Evolutionary conservation across 306 rosid species (phyloP).

Genomic region (Cucurbita moschata): DNA sequence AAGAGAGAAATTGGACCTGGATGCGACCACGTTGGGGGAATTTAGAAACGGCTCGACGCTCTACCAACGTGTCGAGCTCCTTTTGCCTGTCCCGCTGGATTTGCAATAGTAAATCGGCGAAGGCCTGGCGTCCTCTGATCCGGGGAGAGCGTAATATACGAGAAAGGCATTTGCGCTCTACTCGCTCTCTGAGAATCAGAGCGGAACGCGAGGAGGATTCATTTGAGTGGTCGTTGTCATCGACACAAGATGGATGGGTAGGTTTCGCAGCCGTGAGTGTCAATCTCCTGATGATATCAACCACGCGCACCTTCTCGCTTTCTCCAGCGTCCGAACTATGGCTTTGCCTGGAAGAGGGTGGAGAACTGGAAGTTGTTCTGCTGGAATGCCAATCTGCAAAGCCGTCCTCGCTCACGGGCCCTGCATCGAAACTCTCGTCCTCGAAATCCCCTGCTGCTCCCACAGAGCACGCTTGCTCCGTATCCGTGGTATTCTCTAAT

Average conservation of each 20-base stretch:
- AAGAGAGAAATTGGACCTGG: constrained; percentile 34
- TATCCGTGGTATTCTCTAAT: background rate
- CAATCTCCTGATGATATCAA: constrained; percentile 52
- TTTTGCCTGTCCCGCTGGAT: constrained; percentile 45
- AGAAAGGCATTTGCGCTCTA: constrained; percentile 15
- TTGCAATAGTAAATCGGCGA: constrained; percentile 51
- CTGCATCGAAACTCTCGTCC: constrained; percentile 19
- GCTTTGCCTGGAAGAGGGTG: constrained; percentile 15
- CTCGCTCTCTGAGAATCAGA: background rate
- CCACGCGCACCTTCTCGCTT: constrained; percentile 43
- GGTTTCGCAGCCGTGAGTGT: constrained; percentile 22
- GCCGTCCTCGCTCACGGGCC: constrained; percentile 12
- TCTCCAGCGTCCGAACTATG: constrained; percentile 17
- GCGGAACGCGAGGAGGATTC: constrained; percentile 12
- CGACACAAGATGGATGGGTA: constrained; percentile 12
- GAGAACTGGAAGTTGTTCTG: constrained; percentile 14
- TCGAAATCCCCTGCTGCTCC: constrained; percentile 24
- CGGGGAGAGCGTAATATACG: constrained; percentile 21
- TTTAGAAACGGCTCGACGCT: constrained; percentile 50
- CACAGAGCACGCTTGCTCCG: constrained; percentile 8
- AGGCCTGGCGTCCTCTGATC: constrained; percentile 69
- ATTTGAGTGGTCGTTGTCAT: constrained; percentile 21
- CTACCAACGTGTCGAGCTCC: constrained; percentile 38
- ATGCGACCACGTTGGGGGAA: constrained; percentile 70
- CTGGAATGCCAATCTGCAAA: constrained; percentile 35